Conservation (phyloP, 805 yeast genomes). For the Pichia eremophila region DNA sequence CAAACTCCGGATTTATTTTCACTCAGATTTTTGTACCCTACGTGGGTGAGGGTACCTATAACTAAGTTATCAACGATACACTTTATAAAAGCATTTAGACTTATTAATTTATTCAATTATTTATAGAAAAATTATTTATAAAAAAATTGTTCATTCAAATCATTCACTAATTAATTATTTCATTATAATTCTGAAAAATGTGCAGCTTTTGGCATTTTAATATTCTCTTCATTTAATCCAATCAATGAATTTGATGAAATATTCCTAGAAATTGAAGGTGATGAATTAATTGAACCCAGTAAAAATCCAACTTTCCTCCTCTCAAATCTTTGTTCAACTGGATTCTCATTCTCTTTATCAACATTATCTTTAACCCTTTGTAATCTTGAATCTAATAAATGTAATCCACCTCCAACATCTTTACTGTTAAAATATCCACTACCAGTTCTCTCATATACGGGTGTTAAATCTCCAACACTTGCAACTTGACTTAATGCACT, state of each 20-base stretch:
- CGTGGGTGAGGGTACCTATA: too few species aligned
- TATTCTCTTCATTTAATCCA: too few species aligned
- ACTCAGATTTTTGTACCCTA: too few species aligned
- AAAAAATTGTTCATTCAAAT: too few species aligned
- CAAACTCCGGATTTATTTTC: too few species aligned
- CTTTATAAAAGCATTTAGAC: too few species aligned
- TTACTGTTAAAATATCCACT: neutral
- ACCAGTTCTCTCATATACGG: constrained; percentile 44
- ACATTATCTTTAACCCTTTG: constrained; percentile 13
- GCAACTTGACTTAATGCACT: constrained; percentile 58
- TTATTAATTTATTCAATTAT: too few species aligned
- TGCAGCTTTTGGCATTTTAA: neutral
- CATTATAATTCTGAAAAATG: neutral
- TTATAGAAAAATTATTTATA: too few species aligned
- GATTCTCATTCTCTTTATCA: neutral
- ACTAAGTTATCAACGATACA: too few species aligned
- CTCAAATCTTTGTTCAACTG: too few species aligned
- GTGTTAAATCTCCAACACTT: constrained; percentile 51
- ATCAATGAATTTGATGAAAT: constrained; percentile 6
- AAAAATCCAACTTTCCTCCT: too few species aligned
- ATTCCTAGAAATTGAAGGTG: constrained; percentile 8
- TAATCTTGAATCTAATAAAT: constrained; percentile 24
- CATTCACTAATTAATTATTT: too few species aligned
- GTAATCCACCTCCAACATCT: constrained; percentile 18
- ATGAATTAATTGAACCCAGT: neutral